Evolutionary conservation across 495 filamentous ascomycete genomes (phyloP), one percentile per base, ranked within the genome.

Genomic region (Aspergillus conjunctus): DNA sequence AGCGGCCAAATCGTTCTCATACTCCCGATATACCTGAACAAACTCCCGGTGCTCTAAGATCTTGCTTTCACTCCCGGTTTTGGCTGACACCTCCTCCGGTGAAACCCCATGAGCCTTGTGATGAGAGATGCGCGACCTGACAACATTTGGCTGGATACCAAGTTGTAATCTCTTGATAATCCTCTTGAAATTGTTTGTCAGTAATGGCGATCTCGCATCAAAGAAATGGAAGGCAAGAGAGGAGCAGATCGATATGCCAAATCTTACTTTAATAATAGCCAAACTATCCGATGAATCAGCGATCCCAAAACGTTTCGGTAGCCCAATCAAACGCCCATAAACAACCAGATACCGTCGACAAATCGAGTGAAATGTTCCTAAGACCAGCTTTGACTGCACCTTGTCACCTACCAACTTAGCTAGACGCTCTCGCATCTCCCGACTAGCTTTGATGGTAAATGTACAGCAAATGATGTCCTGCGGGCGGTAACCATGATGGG

Each of bases 331-430:
- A 68, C 91, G 83, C 21, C 95, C 95, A 76, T 98, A 97, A 20
- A 80, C 83, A 54, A 88, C 83, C 20, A 99, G 80, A 73, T 96
- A 99, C 56, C 91, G 83, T 33, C 92, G 83, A 61, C 91, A 88
- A 59, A 99, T 91, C 49, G 92, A 95, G 74, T 99, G 95, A 65
- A 99, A 99, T 10, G 95, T 99, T 14, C 95, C 95, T 12, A 99
- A 78, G 43, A 97, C 83, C 58, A 99, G 75, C 63, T 87, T 89
- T 48, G 81, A 87, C 73, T 93, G 91, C 30, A 89, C 73, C 2
- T 86, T 88, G 64, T 90, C 84, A 4, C 92, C 92, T 18, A 98
- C 80, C 12, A 94, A 79, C 59, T 84, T 86, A 0, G 87, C 85
- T 34, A 99, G 87, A 22, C 95, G 84, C 66, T 91, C 85, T 60